Conservation (phyloP, 352 stramenopile species). For the Pythium monospermum region DNA sequence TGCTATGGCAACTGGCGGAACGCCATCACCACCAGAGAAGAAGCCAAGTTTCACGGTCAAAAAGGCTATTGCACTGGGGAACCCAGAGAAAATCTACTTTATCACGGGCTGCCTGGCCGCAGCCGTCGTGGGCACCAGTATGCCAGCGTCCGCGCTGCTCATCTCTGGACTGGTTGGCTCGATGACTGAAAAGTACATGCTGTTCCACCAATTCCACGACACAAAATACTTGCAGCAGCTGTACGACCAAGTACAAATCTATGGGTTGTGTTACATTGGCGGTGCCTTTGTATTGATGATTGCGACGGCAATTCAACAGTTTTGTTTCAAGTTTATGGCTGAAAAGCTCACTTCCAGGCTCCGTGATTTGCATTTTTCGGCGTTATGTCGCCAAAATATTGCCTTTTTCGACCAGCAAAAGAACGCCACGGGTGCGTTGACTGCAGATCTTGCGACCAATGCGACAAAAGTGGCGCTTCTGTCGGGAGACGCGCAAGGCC, state of each 20-base stretch:
- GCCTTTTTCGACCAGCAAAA: constrained; percentile 39
- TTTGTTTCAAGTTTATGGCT: constrained; percentile 41
- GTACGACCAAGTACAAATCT: constrained; percentile 28
- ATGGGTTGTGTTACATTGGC: constrained; percentile 34
- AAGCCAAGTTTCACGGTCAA: constrained; percentile 14
- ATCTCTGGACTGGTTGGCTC: constrained; percentile 20
- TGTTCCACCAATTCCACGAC: constrained; percentile 21
- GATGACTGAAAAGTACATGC: constrained; percentile 28
- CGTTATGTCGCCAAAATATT: constrained; percentile 43
- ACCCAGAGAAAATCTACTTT: constrained; percentile 35
- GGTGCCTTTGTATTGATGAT: constrained; percentile 26
- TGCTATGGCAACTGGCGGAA: too few species aligned
- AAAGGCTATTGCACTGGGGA: constrained; percentile 12
- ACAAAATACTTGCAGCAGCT: constrained; percentile 24
- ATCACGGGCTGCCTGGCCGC: constrained; percentile 27
- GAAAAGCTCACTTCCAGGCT: constrained; percentile 48
- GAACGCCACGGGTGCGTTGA: constrained; percentile 31
- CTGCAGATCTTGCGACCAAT: constrained; percentile 41
- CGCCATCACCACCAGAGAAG: too few species aligned
- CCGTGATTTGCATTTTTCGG: constrained; percentile 43
- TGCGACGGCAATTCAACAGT: constrained; percentile 26
- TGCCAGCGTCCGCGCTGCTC: constrained; percentile 24
- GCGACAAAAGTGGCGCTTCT: constrained; percentile 42
- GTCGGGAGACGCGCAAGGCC: constrained; percentile 37
- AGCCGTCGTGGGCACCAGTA: constrained; percentile 27